phyloP scores from a whole-genome alignment of 192 early-diverging fungal genomes.

The Coemansia reversa region DNA sequence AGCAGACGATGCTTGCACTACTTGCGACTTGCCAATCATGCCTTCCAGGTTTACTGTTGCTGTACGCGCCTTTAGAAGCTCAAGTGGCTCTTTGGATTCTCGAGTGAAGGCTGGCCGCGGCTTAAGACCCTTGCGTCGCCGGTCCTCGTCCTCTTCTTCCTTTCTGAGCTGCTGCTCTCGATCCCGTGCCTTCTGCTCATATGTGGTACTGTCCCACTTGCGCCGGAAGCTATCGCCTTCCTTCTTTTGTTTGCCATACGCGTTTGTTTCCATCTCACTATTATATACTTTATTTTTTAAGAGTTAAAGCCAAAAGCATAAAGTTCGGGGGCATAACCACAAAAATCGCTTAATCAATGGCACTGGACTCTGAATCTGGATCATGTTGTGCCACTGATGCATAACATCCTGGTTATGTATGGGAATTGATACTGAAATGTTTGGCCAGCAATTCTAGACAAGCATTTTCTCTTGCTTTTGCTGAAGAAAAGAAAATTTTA shows the following conservation, averaged over 20 bases:
- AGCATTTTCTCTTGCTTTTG: conserved; percentile 11
- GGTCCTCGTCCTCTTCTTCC: conserved; percentile 56
- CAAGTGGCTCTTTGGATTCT: conserved; percentile 27
- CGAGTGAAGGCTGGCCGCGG: conserved; percentile 12
- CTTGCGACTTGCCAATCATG: conserved; percentile 78
- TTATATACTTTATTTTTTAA: background rate
- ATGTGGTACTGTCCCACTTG: conserved; percentile 72
- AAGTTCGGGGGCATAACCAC: background rate
- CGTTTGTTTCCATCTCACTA: background rate
- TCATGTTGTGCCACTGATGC: background rate
- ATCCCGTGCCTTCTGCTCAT: conserved; percentile 64
- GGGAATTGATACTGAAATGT: background rate
- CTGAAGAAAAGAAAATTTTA: background rate
- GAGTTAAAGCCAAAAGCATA: background rate
- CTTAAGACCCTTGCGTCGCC: conserved; percentile 55
- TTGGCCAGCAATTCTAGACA: background rate
- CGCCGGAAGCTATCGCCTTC: conserved; percentile 29
- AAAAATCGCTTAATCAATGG: background rate
- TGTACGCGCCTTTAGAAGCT: conserved; percentile 59
- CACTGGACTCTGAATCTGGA: background rate
- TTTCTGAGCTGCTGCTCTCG: conserved; percentile 55
- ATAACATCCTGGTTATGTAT: background rate
- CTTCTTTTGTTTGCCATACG: background rate
- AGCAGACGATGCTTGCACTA: conserved; percentile 63
- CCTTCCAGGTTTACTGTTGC: conserved; percentile 68